These are phyloP conservation scores for Dispira simplex DNA, from an alignment of 192 early-diverging fungal species.

Conservation along the genomic window DNA sequence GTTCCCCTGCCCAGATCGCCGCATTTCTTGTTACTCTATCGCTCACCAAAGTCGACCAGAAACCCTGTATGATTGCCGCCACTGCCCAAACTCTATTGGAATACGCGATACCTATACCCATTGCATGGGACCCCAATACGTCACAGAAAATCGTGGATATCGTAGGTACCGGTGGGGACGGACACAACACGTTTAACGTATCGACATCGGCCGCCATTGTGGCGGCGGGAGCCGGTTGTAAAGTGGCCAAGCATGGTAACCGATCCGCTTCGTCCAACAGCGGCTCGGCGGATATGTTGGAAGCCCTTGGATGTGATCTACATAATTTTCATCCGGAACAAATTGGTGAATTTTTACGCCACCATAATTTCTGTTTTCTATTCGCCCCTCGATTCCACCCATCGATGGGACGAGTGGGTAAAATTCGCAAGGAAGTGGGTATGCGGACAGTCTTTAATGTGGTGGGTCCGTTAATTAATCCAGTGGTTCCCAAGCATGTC, in stretches of 20 bases:
- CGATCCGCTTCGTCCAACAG: slow-evolving; percentile 76
- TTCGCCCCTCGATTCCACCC: slow-evolving; percentile 89
- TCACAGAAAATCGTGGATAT: slow-evolving; percentile 60
- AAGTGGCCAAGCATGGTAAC: slow-evolving; percentile 92
- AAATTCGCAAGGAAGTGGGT: slow-evolving; percentile 69
- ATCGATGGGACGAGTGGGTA: slow-evolving; percentile 65
- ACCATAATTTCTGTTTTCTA: slow-evolving; percentile 71
- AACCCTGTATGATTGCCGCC: slow-evolving; percentile 67
- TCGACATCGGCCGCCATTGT: slow-evolving; percentile 85
- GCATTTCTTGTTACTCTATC: slow-evolving; percentile 73
- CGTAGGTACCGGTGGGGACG: slow-evolving; percentile 98
- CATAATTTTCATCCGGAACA: slow-evolving; percentile 40
- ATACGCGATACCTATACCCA: slow-evolving; percentile 40
- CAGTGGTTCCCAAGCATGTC: slow-evolving; percentile 59
- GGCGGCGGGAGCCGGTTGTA: slow-evolving; percentile 77
- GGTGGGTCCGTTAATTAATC: slow-evolving; percentile 84
- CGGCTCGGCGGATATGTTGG: slow-evolving; percentile 90
- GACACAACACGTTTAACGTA: slow-evolving; percentile 94
- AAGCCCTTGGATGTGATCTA: slow-evolving; percentile 66
- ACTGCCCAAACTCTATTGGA: slow-evolving; percentile 56
- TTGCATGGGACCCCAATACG: slow-evolving; percentile 25
- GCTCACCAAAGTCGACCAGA: slow-evolving; percentile 47
- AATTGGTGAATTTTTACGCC: slow-evolving; percentile 45
- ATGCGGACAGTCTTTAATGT: slow-evolving; percentile 91
- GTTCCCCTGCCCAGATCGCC: slow-evolving; percentile 72